phyloP scores from a whole-genome alignment of 768 basidiomycete genomes.

The Fomitopsis pulvina region DNA sequence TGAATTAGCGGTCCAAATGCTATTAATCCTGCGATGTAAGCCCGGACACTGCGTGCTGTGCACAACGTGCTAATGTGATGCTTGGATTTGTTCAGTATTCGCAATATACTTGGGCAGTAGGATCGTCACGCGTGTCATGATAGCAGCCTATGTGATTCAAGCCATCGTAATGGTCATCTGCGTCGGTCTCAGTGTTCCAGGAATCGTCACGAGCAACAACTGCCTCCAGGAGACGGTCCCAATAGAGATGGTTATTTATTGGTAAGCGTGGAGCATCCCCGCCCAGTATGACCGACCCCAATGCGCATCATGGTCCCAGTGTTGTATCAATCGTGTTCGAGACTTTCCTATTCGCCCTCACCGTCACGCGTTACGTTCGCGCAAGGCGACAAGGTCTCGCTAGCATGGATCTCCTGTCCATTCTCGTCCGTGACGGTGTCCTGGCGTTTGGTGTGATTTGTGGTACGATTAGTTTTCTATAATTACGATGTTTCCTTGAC shows the following conservation, averaged over 20 bases:
- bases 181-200: constrained; percentile 9
- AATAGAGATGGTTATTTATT: constrained; percentile 6
- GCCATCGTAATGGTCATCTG: constrained; percentile 5
- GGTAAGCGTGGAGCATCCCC: not conserved
- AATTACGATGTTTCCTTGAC: not conserved
- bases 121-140: constrained; percentile 2
- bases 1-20: constrained; percentile 7
- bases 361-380: constrained; percentile 7
- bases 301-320: not conserved
- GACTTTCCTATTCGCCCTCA: constrained; percentile 13
- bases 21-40: constrained; percentile 11
- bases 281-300: not conserved
- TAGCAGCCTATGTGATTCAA: constrained; percentile 3
- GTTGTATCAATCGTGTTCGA: constrained; percentile 12
- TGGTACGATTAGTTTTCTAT: constrained; percentile 6
- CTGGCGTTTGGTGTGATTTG: constrained; percentile 16
- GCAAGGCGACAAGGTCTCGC: constrained; percentile 12
- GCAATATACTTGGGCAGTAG: constrained; percentile 11
- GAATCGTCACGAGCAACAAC: constrained; percentile 4
- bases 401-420: constrained; percentile 1
- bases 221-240: constrained; percentile 7
- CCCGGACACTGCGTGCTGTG: not conserved
- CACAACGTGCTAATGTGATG: not conserved
- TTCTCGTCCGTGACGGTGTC: constrained; percentile 15
- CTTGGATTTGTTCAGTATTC: constrained; percentile 11